Conservation (phyloP, 495 filamentous ascomycete genomes). For the Halenospora varia region DNA sequence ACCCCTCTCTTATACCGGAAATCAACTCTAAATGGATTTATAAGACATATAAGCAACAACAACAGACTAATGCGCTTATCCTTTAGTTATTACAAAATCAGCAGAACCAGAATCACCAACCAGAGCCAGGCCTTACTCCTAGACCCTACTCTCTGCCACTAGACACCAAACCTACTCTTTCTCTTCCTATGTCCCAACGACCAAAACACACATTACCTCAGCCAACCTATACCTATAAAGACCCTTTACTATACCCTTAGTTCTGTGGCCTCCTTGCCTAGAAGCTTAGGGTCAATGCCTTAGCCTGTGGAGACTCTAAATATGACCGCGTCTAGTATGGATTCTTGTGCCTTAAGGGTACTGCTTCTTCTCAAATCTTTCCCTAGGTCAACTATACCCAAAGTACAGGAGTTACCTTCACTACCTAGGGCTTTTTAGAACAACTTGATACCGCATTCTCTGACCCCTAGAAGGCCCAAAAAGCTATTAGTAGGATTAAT, state of each 20-base stretch:
- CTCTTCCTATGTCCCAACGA: too few relatives aligned
- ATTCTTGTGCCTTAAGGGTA: not conserved
- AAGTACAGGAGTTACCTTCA: not conserved
- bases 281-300: not conserved
- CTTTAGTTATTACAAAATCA: too few relatives aligned
- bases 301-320: not conserved
- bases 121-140: too few relatives aligned
- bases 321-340: not conserved
- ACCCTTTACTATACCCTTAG: not conserved
- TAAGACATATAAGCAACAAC: too few relatives aligned
- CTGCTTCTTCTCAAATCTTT: not conserved
- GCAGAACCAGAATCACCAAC: too few relatives aligned
- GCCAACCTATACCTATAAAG: too few relatives aligned
- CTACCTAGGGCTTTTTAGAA: not conserved
- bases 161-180: too few relatives aligned
- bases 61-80: too few relatives aligned
- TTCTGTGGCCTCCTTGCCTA: not conserved
- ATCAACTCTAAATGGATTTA: too few relatives aligned
- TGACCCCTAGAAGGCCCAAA: not conserved
- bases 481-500: not conserved
- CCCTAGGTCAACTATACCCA: not conserved
- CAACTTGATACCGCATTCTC: not conserved
- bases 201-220: too few relatives aligned
- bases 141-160: too few relatives aligned
- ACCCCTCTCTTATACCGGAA: too few relatives aligned